Percentiles rank a stretch among this genome's conserved stretches.
These are phyloP conservation scores for Boletus insuetus DNA, from an alignment of 768 basidiomycete species.

Conservation along the genomic window DNA sequence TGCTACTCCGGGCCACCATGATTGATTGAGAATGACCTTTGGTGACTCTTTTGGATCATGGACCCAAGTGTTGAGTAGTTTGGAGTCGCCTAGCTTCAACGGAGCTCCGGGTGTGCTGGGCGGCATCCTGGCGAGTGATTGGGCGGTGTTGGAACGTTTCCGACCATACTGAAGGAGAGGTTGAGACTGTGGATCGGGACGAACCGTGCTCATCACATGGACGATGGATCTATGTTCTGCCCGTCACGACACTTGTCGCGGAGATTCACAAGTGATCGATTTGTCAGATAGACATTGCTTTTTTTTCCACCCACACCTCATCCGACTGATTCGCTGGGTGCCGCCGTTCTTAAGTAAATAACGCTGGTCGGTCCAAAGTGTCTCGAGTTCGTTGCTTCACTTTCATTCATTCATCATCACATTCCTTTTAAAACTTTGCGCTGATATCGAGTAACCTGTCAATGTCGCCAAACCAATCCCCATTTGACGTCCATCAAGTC, in stretches of 20 bases:
- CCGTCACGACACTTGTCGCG: too few species aligned
- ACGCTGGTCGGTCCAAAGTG: constrained; percentile 15
- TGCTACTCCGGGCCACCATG: constrained; percentile 73
- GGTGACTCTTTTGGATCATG: constrained; percentile 63
- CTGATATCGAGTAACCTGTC: not conserved
- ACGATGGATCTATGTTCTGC: not conserved
- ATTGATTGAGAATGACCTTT: constrained; percentile 65
- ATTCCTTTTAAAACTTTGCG: constrained; percentile 11
- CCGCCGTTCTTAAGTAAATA: too few species aligned
- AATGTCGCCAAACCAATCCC: constrained; percentile 13
- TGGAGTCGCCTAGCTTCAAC: constrained; percentile 60
- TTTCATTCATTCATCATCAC: constrained; percentile 22
- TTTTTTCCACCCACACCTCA: not conserved
- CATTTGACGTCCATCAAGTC: constrained; percentile 17
- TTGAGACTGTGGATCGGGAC: constrained; percentile 56
- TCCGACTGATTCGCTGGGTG: too few species aligned
- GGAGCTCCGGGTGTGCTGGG: constrained; percentile 33
- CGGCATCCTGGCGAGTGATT: constrained; percentile 55
- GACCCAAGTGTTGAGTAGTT: constrained; percentile 69
- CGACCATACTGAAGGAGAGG: constrained; percentile 49
- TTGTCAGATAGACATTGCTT: not conserved
- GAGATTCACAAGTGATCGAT: not conserved
- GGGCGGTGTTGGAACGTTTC: constrained; percentile 72
- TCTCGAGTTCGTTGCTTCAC: constrained; percentile 3
- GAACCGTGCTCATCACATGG: constrained; percentile 51